These are phyloP conservation scores for Tritrichomonas foetus DNA, from an alignment of 208 protist species.

Conservation along the genomic window DNA sequence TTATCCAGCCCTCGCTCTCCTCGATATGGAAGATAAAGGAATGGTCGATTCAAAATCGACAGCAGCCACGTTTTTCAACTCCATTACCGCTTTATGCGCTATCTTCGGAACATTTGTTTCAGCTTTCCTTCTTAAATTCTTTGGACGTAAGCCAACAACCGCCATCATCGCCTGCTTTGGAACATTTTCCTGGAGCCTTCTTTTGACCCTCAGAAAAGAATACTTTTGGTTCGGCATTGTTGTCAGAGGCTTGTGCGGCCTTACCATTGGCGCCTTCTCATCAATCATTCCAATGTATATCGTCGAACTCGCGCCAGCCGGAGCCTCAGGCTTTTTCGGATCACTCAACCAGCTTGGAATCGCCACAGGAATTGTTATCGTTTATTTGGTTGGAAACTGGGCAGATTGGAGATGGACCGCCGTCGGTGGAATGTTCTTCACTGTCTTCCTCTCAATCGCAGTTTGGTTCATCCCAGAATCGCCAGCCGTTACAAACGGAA, in stretches of 20 bases:
- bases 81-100: background rate
- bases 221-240: background rate
- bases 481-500: background rate
- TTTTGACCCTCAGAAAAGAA: background rate
- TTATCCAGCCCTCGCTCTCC: background rate
- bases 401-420: background rate
- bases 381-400: background rate
- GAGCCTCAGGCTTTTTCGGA: background rate
- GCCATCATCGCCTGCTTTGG: background rate
- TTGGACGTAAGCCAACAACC: background rate
- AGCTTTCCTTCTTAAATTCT: background rate
- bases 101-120: background rate
- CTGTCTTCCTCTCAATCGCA: background rate
- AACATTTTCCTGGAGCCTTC: background rate
- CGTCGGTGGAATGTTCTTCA: background rate
- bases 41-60: background rate
- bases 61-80: background rate
- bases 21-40: background rate
- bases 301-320: background rate
- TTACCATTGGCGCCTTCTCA: background rate
- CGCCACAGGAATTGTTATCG: background rate
- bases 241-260: background rate
- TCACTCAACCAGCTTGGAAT: background rate
- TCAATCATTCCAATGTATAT: constrained; percentile 30
- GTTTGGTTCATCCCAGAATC: constrained; percentile 1